phyloP scores from a whole-genome alignment of 768 basidiomycete species.

The Phallus indusiatus region DNA sequence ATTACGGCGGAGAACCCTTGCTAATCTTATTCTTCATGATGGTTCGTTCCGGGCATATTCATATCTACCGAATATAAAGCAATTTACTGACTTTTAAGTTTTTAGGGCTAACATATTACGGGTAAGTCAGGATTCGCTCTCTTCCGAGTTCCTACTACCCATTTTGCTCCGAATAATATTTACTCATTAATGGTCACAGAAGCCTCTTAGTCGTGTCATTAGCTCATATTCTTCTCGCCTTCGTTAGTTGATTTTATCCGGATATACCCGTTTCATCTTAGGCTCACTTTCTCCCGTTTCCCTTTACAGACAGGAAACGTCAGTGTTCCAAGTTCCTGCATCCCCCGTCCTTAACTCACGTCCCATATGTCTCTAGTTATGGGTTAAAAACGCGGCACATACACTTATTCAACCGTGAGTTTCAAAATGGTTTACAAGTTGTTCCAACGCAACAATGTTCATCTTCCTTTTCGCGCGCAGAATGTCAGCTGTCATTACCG shows the following conservation, averaged over 20 bases:
- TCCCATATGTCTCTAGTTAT: not conserved
- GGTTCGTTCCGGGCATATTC: not conserved
- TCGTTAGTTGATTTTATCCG: not conserved
- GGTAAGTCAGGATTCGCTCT: not conserved
- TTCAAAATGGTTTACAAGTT: not conserved
- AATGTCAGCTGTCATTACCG: constrained; percentile 3
- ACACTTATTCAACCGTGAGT: constrained; percentile 6
- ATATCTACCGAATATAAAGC: not conserved
- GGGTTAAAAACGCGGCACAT: not conserved
- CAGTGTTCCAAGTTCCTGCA: not conserved
- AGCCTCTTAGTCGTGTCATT: not conserved
- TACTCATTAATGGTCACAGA: not conserved
- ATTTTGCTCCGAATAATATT: not conserved
- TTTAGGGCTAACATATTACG: constrained; percentile 1
- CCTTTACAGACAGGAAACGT: not conserved
- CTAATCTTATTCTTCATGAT: constrained; percentile 6
- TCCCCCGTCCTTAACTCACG: not conserved
- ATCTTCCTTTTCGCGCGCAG: not conserved
- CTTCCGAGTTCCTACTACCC: not conserved
- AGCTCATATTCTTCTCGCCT: constrained; percentile 1
- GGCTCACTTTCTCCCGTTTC: not conserved
- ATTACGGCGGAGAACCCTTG: constrained; percentile 1
- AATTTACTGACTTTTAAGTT: not conserved
- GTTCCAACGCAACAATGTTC: not conserved
- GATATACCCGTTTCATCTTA: not conserved